These are phyloP conservation scores for Coleophoma eucalyptorum DNA, from an alignment of 2,329 filamentous ascomycete genomes.

Conservation along the genomic window DNA sequence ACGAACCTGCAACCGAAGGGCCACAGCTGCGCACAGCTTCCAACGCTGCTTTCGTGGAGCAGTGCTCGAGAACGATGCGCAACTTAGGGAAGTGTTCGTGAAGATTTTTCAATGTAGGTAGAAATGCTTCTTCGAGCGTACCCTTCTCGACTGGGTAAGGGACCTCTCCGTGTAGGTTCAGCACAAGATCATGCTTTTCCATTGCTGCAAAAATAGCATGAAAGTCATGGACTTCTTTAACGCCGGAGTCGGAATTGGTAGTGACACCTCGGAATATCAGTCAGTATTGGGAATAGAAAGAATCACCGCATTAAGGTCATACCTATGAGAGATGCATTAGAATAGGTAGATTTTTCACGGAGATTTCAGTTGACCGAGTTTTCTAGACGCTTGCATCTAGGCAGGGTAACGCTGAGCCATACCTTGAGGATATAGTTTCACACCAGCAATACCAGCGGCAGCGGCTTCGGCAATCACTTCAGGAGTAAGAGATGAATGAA, in stretches of 20 bases:
- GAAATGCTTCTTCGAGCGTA: conserved; percentile 72
- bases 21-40: conserved; percentile 75
- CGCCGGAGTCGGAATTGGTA: conserved; percentile 42
- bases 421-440: not conserved
- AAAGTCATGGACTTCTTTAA: not conserved
- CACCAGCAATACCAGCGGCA: conserved; percentile 19
- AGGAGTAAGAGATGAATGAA: conserved; percentile 20
- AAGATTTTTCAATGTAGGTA: conserved; percentile 73
- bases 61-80: conserved; percentile 75
- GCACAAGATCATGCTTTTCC: conserved; percentile 76
- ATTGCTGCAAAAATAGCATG: conserved; percentile 77
- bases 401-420: not conserved
- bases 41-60: conserved; percentile 78
- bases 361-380: not conserved
- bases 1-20: conserved; percentile 60
- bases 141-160: conserved; percentile 52
- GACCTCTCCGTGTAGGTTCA: conserved; percentile 94
- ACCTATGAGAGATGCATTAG: not conserved
- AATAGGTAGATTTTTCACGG: too few species aligned
- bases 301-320: not conserved
- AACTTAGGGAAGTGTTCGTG: conserved; percentile 73
- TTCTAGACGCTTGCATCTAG: not conserved
- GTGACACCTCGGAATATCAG: conserved; percentile 37
- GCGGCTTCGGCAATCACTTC: conserved; percentile 20
- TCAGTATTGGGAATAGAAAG: not conserved